A percentile compares a stretch with the other conserved stretches of the same genome.
Conservation (phyloP, 306 rosid genomes). For the Abrus pulchellus region DNA sequence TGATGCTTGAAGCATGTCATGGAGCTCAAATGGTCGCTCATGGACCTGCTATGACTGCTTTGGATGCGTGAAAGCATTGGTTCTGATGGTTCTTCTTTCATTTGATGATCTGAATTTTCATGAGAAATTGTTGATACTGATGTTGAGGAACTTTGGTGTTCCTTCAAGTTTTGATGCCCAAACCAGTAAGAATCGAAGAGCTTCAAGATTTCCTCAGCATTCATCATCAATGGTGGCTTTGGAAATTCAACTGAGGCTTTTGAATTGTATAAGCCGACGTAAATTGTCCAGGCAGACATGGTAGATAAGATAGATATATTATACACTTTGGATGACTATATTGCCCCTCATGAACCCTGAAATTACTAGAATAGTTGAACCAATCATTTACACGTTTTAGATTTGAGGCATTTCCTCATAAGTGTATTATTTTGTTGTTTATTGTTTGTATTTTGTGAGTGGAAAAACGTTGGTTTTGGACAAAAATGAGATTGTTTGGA, state of each 20-base stretch:
- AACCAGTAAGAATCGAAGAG: slow-evolving; percentile 80
- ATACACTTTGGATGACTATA: slow-evolving; percentile 30
- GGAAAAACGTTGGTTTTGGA: slow-evolving; percentile 31
- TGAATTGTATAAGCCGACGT: slow-evolving; percentile 33
- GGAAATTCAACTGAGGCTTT: slow-evolving; percentile 32
- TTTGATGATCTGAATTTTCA: slow-evolving; percentile 48
- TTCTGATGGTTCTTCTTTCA: slow-evolving; percentile 39
- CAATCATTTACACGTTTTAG: slow-evolving; percentile 62
- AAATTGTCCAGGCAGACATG: slow-evolving; percentile 33
- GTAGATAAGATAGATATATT: slow-evolving; percentile 17
- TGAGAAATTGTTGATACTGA: slow-evolving; percentile 46
- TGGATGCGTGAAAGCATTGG: slow-evolving; percentile 49
- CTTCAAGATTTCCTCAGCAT: slow-evolving; percentile 63
- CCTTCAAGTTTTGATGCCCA: slow-evolving; percentile 53
- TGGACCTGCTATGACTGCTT: slow-evolving; percentile 60
- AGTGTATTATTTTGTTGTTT: slow-evolving; percentile 19
- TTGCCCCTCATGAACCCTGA: slow-evolving; percentile 49
- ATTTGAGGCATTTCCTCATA: slow-evolving; percentile 21
- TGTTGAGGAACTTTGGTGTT: slow-evolving; percentile 26
- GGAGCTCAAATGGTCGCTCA: slow-evolving; percentile 72
- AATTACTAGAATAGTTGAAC: slow-evolving; percentile 47
- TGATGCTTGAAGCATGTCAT: slow-evolving; percentile 54
- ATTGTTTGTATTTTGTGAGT: slow-evolving; percentile 22
- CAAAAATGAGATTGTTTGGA: slow-evolving; percentile 24
- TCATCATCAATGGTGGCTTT: slow-evolving; percentile 61